Conservation (phyloP, 2,329 filamentous ascomycete genomes). For the Colletotrichum tabaci region DNA sequence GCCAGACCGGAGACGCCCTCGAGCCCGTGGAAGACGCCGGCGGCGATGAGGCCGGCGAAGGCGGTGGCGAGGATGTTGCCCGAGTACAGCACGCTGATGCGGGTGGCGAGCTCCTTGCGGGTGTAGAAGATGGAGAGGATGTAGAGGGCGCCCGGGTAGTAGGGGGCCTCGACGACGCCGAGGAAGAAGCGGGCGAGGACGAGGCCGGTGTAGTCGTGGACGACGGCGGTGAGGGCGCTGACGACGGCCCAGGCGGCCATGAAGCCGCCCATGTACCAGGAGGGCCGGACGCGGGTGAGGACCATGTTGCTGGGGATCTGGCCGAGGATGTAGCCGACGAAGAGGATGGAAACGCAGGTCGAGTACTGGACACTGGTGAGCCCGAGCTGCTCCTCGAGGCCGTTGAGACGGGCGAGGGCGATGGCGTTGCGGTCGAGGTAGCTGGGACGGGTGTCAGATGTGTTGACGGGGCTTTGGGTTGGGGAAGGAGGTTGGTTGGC, state of each 20-base stretch:
- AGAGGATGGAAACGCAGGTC: conserved; percentile 55
- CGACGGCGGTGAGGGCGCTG: conserved; percentile 57
- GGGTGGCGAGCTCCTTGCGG: conserved; percentile 59
- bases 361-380: conserved; percentile 49
- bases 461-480: background rate
- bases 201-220: conserved; percentile 58
- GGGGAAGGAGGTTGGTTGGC: background rate
- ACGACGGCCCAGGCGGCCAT: conserved; percentile 60
- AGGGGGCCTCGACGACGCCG: conserved; percentile 57
- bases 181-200: conserved; percentile 57
- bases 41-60: conserved; percentile 61
- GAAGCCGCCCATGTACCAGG: conserved; percentile 61
- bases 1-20: conserved; percentile 46
- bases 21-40: conserved; percentile 55
- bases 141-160: conserved; percentile 53
- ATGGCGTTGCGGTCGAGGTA: conserved; percentile 47
- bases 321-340: conserved; percentile 55
- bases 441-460: background rate
- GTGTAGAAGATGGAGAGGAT: conserved; percentile 70
- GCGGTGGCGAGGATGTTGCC: conserved; percentile 54
- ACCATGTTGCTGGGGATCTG: conserved; percentile 56
- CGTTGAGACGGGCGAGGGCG: conserved; percentile 49
- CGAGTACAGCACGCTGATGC: conserved; percentile 62
- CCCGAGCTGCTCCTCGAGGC: conserved; percentile 45
- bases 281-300: conserved; percentile 63